These are phyloP conservation scores for Talaromyces islandicus DNA, from an alignment of 2,329 filamentous ascomycete genomes.

Conservation along the genomic window DNA sequence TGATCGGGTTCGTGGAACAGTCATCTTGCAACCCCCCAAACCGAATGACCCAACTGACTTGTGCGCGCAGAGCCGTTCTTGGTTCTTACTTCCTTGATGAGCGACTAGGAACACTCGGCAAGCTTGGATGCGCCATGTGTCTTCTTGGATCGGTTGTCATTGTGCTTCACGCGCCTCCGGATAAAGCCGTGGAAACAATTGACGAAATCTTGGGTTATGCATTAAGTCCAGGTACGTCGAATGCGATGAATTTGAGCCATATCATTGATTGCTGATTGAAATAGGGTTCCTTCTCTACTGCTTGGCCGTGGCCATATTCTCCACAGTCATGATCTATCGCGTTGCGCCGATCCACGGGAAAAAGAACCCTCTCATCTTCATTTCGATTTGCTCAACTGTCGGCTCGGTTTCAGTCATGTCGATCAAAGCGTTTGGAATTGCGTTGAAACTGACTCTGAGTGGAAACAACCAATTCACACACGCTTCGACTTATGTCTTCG, in stretches of 20 bases:
- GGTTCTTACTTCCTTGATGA: slow-evolving; percentile 93
- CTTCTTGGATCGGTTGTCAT: slow-evolving; percentile 95
- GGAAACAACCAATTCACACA: slow-evolving; percentile 95
- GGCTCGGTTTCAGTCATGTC: slow-evolving; percentile 98
- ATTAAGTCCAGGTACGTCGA: slow-evolving; percentile 71
- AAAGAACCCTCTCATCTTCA: slow-evolving; percentile 91
- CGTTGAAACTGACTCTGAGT: slow-evolving; percentile 85
- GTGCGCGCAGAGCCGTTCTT: slow-evolving; percentile 64
- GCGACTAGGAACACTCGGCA: slow-evolving; percentile 81
- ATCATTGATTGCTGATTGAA: slow-evolving; percentile 5
- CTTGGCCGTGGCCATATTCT: slow-evolving; percentile 71
- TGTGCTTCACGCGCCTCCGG: slow-evolving; percentile 91
- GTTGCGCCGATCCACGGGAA: slow-evolving; percentile 84
- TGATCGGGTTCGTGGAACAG: slow-evolving; percentile 61
- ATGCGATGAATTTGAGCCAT: not conserved
- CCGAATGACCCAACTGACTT: slow-evolving; percentile 14
- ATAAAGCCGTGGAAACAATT: slow-evolving; percentile 84
- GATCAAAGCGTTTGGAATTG: slow-evolving; percentile 97
- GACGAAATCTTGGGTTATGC: slow-evolving; percentile 89
- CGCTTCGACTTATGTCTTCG: slow-evolving; percentile 94
- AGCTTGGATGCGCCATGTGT: slow-evolving; percentile 92
- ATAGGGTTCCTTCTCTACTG: slow-evolving; percentile 87
- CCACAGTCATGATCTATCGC: slow-evolving; percentile 92
- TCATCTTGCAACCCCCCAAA: slow-evolving; percentile 5
- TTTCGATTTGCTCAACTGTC: slow-evolving; percentile 96